phyloP scores from a whole-genome alignment of 1,284 basidiomycete genomes.

The Amylostereum chailletii region DNA sequence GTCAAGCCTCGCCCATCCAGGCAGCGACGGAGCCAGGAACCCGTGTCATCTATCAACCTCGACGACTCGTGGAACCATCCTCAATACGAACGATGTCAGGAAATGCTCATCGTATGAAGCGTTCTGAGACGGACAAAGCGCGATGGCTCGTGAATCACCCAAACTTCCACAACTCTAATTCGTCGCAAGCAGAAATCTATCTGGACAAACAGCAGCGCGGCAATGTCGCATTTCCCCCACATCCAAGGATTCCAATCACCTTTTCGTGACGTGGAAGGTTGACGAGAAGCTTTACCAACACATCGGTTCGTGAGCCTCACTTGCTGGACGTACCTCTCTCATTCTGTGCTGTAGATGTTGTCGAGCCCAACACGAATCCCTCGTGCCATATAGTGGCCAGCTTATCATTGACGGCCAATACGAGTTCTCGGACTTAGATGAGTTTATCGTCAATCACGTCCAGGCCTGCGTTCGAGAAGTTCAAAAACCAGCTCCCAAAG shows the following conservation, averaged over 20 bases:
- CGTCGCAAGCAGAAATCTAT: constrained; percentile 83
- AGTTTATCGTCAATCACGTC: constrained; percentile 95
- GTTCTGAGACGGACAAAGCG: constrained; percentile 67
- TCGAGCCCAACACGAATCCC: constrained; percentile 73
- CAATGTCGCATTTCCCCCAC: constrained; percentile 92
- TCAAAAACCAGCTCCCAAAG: constrained; percentile 82
- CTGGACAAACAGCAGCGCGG: constrained; percentile 88
- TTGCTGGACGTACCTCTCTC: constrained; percentile 2
- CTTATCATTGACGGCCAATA: constrained; percentile 80
- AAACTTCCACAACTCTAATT: constrained; percentile 96
- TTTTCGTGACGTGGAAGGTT: constrained; percentile 99
- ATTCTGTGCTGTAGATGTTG: constrained; percentile 58
- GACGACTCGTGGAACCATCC: constrained; percentile 56
- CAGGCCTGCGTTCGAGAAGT: constrained; percentile 92
- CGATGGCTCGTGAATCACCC: constrained; percentile 95
- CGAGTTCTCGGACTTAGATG: constrained; percentile 92
- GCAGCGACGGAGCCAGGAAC: too few species aligned
- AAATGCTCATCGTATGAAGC: constrained; percentile 77
- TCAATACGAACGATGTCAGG: constrained; percentile 51
- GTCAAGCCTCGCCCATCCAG: too few species aligned
- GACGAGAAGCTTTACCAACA: constrained; percentile 97
- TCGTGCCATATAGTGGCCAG: constrained; percentile 64
- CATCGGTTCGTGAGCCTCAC: constrained; percentile 51
- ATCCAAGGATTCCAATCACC: constrained; percentile 88
- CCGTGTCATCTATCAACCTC: too few species aligned